A percentile compares a stretch with the other conserved stretches of the same genome.
Evolutionary conservation across 2,329 filamentous ascomycete genomes (phyloP).

Genomic region (Aureobasidium sp.): DNA sequence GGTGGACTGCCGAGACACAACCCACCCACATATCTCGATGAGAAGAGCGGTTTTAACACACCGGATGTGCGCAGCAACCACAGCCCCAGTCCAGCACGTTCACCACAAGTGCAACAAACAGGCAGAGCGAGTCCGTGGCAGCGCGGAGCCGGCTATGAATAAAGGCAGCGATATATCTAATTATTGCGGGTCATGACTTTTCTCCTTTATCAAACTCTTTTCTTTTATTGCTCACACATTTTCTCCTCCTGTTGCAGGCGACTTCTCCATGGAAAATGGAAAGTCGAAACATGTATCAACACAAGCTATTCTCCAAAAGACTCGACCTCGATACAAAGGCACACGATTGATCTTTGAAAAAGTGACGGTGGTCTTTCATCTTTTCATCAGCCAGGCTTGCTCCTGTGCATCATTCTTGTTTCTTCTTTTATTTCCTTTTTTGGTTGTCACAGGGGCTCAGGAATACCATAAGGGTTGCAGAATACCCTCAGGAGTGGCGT

Average conservation of each 20-base stretch:
- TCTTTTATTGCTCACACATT: background rate
- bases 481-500: slow-evolving; percentile 1
- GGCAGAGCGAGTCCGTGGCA: slow-evolving; percentile 56
- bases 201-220: background rate
- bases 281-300: slow-evolving; percentile 2
- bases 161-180: slow-evolving; percentile 21
- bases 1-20: slow-evolving; percentile 16
- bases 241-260: background rate
- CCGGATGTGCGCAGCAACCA: slow-evolving; percentile 13
- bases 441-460: background rate
- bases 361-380: background rate
- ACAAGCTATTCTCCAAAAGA: background rate
- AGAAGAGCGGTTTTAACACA: slow-evolving; percentile 14
- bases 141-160: slow-evolving; percentile 57
- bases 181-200: slow-evolving; percentile 11
- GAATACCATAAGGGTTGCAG: background rate
- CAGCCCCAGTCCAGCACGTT: slow-evolving; percentile 14
- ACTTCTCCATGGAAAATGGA: background rate
- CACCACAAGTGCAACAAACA: slow-evolving; percentile 32
- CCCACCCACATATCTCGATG: slow-evolving; percentile 16
- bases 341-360: background rate
- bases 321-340: background rate
- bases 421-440: background rate
- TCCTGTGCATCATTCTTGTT: slow-evolving; percentile 1
- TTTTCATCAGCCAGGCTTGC: background rate